Percentiles rank a stretch among this genome's conserved stretches.
These are phyloP conservation scores for Cinnamomum chago DNA, from an alignment of 164 flowering plant genomes.

Conservation along the genomic window DNA sequence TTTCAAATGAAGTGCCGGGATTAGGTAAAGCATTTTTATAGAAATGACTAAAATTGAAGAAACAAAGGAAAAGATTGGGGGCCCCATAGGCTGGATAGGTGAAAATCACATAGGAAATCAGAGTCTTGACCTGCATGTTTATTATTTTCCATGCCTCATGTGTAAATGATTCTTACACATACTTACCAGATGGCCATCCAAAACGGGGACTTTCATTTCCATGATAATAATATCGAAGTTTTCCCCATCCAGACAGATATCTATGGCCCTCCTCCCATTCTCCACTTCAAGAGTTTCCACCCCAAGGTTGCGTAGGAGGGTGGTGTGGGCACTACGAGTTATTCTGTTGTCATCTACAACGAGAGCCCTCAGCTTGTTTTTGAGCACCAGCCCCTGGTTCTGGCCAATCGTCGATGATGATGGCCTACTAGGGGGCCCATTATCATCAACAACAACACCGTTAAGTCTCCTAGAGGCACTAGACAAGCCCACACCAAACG, in stretches of 20 bases:
- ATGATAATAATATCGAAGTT: slow-evolving; percentile 27
- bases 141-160: not conserved
- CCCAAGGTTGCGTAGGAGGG: slow-evolving; percentile 17
- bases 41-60: not conserved
- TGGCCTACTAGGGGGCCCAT: too few species aligned
- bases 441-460: too few species aligned
- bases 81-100: too few species aligned
- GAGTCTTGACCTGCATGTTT: not conserved
- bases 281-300: slow-evolving; percentile 18
- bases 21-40: not conserved
- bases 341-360: slow-evolving; percentile 26
- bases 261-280: slow-evolving; percentile 31
- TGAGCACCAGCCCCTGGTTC: not conserved
- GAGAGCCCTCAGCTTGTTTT: slow-evolving; percentile 14
- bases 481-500: too few species aligned
- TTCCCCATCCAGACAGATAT: slow-evolving; percentile 16
- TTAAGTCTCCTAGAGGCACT: too few species aligned
- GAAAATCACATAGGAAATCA: too few species aligned
- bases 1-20: not conserved
- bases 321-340: slow-evolving; percentile 13
- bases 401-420: too few species aligned
- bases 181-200: slow-evolving; percentile 32
- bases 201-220: slow-evolving; percentile 33
- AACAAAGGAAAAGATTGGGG: not conserved
- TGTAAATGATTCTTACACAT: not conserved